Conservation (phyloP, 2,329 filamentous ascomycete genomes). For the Macrophomina phaseolina region DNA sequence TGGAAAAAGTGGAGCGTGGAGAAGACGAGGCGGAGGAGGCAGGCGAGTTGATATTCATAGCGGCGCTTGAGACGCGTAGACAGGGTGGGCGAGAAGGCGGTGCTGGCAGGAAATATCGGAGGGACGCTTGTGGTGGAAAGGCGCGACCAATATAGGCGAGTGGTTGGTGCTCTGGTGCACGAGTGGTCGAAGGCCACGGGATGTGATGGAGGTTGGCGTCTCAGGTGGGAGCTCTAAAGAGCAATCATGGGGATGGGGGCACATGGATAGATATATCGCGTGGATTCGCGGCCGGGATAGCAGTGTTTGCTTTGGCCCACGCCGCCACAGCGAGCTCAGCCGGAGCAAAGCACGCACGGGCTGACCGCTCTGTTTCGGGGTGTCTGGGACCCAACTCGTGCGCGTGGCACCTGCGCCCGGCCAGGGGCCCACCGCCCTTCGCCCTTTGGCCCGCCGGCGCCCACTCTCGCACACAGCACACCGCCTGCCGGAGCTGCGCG, state of each 20-base stretch:
- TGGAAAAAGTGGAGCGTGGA: conserved; percentile 41
- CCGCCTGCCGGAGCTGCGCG: not conserved
- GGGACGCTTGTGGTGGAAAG: not conserved
- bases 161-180: conserved; percentile 7
- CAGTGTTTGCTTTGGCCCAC: conserved; percentile 19
- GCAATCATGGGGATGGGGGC: conserved; percentile 20
- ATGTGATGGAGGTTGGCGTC: conserved; percentile 17
- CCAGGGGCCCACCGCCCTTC: not conserved
- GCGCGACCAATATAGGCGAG: conserved; percentile 11
- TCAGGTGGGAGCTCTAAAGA: not conserved
- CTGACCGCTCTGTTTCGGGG: not conserved
- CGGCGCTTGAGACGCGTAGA: conserved; percentile 13
- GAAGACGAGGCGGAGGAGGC: conserved; percentile 39
- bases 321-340: not conserved
- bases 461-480: not conserved
- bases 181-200: conserved; percentile 9
- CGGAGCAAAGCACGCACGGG: not conserved
- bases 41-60: conserved; percentile 22
- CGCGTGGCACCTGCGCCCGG: too few relatives aligned
- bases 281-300: not conserved
- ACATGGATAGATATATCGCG: conserved; percentile 17
- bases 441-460: not conserved
- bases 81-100: not conserved
- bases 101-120: not conserved
- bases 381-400: not conserved